phyloP scores from a whole-genome alignment of 441 rosid genomes.

The Erodium texanum region DNA sequence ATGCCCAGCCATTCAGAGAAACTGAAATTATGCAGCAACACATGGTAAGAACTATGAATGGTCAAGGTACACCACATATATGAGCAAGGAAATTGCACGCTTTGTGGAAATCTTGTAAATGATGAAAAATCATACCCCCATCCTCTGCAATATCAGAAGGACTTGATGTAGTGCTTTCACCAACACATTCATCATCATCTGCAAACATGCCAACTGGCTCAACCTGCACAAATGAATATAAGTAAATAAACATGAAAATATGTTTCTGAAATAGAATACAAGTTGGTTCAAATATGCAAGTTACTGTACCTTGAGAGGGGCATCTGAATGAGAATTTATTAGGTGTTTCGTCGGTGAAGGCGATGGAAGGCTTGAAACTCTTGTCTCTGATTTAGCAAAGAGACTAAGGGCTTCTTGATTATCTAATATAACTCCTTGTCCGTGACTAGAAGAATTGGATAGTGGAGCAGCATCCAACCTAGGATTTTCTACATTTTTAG shows the following conservation, averaged over 20 bases:
- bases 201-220: constrained; percentile 42
- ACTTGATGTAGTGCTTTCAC: constrained; percentile 44
- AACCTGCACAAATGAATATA: constrained; percentile 34
- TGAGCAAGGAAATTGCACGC: constrained; percentile 8
- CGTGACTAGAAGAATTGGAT: constrained; percentile 24
- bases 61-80: constrained; percentile 11
- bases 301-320: constrained; percentile 48
- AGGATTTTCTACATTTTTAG: constrained; percentile 25
- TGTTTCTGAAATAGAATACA: constrained; percentile 13
- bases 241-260: constrained; percentile 13
- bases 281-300: constrained; percentile 15
- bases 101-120: constrained; percentile 7
- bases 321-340: constrained; percentile 30
- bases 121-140: constrained; percentile 32
- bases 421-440: constrained; percentile 21
- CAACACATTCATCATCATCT: constrained; percentile 40
- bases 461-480: constrained; percentile 21
- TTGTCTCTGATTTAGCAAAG: constrained; percentile 26
- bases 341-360: constrained; percentile 35
- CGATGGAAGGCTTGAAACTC: constrained; percentile 27
- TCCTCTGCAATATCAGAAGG: constrained; percentile 41
- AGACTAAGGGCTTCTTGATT: constrained; percentile 29
- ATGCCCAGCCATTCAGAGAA: constrained; percentile 28
- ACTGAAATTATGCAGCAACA: constrained; percentile 35
- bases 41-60: constrained; percentile 21